phyloP scores from a whole-genome alignment of 768 basidiomycete genomes.

The Russula olivacea region DNA sequence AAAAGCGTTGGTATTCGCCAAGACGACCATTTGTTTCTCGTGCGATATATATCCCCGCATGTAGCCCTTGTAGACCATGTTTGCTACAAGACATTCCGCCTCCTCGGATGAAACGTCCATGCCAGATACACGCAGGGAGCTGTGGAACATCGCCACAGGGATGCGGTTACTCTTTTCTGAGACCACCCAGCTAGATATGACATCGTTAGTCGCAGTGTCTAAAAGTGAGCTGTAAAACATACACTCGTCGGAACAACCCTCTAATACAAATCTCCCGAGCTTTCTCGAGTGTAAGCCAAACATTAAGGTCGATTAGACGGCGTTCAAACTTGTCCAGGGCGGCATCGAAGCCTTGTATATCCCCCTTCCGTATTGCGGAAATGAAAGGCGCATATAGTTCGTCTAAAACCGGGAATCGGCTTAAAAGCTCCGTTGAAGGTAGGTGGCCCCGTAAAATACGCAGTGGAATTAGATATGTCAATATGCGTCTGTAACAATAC shows the following conservation, averaged over 20 bases:
- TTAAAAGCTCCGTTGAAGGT: constrained; percentile 65
- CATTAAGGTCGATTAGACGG: constrained; percentile 76
- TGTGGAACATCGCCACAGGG: constrained; percentile 73
- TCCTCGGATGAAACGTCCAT: constrained; percentile 69
- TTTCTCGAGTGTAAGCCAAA: constrained; percentile 83
- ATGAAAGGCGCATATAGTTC: constrained; percentile 80
- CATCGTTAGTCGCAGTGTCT: background rate
- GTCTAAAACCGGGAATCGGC: constrained; percentile 64
- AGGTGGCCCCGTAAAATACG: constrained; percentile 83
- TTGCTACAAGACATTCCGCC: constrained; percentile 89
- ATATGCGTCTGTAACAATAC: constrained; percentile 60
- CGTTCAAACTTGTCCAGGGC: constrained; percentile 68
- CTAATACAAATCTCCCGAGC: constrained; percentile 84
- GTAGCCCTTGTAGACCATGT: constrained; percentile 91
- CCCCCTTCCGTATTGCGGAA: constrained; percentile 66
- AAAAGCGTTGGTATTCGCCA: constrained; percentile 76
- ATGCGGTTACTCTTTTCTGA: constrained; percentile 70
- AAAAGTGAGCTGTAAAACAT: constrained; percentile 30
- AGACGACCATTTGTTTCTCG: constrained; percentile 88
- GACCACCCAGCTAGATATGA: constrained; percentile 64
- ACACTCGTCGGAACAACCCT: constrained; percentile 75
- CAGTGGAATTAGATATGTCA: constrained; percentile 86
- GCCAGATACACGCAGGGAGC: constrained; percentile 66
- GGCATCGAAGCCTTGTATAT: constrained; percentile 73
- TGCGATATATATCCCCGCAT: constrained; percentile 97